Percentiles rank a stretch among this genome's conserved stretches.
Evolutionary conservation across 1,284 basidiomycete species (phyloP).

Genomic region (Cutaneotrichosporon cyanovorans): DNA sequence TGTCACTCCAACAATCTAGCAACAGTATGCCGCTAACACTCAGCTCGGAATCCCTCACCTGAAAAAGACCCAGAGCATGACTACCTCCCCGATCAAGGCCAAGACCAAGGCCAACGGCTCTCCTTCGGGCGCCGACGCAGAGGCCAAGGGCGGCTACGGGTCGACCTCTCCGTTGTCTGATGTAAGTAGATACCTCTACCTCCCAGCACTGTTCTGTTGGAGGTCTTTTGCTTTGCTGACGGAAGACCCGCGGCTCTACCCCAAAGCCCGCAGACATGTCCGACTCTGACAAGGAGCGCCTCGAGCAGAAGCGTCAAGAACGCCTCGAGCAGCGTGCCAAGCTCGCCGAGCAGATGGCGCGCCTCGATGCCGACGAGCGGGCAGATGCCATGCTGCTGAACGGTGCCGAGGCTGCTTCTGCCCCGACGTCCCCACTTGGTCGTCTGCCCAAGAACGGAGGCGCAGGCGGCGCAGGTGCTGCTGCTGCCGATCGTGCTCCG

Average conservation of each 20-base stretch:
- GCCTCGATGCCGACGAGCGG: conserved; percentile 81
- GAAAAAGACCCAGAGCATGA: no score
- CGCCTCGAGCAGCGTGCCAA: conserved; percentile 73
- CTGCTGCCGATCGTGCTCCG: conserved; percentile 12
- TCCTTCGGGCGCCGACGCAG: no score
- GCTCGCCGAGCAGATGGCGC: conserved; percentile 90
- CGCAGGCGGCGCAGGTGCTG: conserved; percentile 4
- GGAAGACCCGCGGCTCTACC: no score
- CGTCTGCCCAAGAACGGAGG: no score
- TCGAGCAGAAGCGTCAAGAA: conserved; percentile 81
- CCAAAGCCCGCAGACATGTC: no score
- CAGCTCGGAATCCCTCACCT: no score
- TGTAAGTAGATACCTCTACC: conserved; percentile 18
- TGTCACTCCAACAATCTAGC: no score
- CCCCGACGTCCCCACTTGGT: conserved; percentile 34
- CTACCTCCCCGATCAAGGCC: no score
- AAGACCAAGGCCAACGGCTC: no score
- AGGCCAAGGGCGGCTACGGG: no score
- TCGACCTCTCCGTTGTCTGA: no score
- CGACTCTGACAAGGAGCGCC: conserved; percentile 53
- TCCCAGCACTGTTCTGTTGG: conserved; percentile 7
- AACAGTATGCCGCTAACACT: no score
- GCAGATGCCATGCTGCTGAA: conserved; percentile 57
- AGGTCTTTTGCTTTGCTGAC: background rate
- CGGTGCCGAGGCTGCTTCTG: conserved; percentile 31